Base-by-base conservation (phyloP, 768 basidiomycete genomes). In the Mycena galopus region DNA sequence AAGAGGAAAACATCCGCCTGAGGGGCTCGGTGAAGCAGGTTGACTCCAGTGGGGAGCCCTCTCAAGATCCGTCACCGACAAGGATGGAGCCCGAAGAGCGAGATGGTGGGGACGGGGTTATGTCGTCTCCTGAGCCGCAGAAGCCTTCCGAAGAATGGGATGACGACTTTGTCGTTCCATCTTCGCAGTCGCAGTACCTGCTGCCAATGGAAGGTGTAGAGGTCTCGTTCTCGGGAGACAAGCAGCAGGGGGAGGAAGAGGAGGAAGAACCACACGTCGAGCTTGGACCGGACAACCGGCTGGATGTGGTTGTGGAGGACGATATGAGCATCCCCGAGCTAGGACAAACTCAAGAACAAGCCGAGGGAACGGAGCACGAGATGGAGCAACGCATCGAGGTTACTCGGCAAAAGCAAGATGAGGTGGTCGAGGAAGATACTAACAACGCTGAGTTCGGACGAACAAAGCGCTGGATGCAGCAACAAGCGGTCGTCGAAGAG, bases 1-100 rank as follows among this genome's bases (percentile, higher is more conserved):
- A 35, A 35, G 58, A 29, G 53, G 56, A 65, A 27, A 65, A 50
- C 39, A 44, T 11, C 25, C 67, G 44, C 14, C 19, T 68, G n/a
- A 50, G 23, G 44, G 44, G 44, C n/a, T n/a, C 30, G 16, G 27
- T 4, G 16, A 29, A 29, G 35, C 21, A 21, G 12, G 10, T 47
- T 10, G 44, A 51, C 1, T 47, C 55, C 17, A 44, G 35, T 27
- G 5, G 17, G 32, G 56, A 71, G 16, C 8, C 37, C 16, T 27
- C 50, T 14, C 7, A 17, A 47, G 2, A 17, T n/a, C n/a, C n/a
- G 4, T n/a, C 44, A 17, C 44, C 44, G 44, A 47, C 44, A 47
- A n/a, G n/a, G n/a, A n/a, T 25, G 7, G 25, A 51, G 50, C 50
- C 50, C 12, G 50, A 12, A 8, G 47, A 9, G 47, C 47, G 9